phyloP scores from a whole-genome alignment of 768 basidiomycete species.

The Calocera viscosa region DNA sequence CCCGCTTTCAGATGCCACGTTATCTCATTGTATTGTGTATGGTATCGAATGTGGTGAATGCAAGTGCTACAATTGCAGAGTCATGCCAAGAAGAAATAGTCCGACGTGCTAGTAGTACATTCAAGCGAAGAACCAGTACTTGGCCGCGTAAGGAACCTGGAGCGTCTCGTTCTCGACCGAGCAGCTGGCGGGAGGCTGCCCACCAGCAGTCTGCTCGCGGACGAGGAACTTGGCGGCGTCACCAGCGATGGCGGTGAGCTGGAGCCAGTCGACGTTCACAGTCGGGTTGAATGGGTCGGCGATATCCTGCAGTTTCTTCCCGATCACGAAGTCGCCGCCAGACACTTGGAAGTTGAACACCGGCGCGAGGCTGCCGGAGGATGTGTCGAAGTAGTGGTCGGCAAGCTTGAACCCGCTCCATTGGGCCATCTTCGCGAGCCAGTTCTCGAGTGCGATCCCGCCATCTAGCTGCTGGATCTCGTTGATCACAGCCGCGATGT shows the following conservation, averaged over 20 bases:
- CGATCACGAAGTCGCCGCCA: slow-evolving; percentile 8
- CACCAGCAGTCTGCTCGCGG: slow-evolving; percentile 42
- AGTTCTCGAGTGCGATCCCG: neutral
- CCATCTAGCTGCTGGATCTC: neutral
- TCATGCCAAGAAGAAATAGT: slow-evolving; percentile 7
- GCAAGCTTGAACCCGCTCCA: slow-evolving; percentile 10
- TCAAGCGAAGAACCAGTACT: slow-evolving; percentile 21
- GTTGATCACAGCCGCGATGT: neutral
- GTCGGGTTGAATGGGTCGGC: slow-evolving; percentile 6
- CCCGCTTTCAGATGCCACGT: no score
- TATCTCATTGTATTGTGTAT: slow-evolving; percentile 18
- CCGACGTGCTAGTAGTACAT: neutral
- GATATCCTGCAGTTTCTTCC: neutral
- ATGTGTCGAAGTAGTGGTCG: slow-evolving; percentile 14
- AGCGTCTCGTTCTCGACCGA: slow-evolving; percentile 22
- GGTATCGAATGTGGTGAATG: neutral
- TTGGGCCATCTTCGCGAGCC: neutral
- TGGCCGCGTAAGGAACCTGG: slow-evolving; percentile 24
- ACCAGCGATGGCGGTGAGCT: slow-evolving; percentile 37
- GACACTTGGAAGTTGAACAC: slow-evolving; percentile 10
- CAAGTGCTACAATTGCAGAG: neutral
- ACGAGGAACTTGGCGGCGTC: slow-evolving; percentile 40
- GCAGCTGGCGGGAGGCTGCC: slow-evolving; percentile 41
- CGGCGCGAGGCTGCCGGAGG: slow-evolving; percentile 1
- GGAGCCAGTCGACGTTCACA: slow-evolving; percentile 45